These are phyloP conservation scores for Xylariomycetidae sp. DNA, from an alignment of 2,329 filamentous ascomycete genomes.

Conservation along the genomic window DNA sequence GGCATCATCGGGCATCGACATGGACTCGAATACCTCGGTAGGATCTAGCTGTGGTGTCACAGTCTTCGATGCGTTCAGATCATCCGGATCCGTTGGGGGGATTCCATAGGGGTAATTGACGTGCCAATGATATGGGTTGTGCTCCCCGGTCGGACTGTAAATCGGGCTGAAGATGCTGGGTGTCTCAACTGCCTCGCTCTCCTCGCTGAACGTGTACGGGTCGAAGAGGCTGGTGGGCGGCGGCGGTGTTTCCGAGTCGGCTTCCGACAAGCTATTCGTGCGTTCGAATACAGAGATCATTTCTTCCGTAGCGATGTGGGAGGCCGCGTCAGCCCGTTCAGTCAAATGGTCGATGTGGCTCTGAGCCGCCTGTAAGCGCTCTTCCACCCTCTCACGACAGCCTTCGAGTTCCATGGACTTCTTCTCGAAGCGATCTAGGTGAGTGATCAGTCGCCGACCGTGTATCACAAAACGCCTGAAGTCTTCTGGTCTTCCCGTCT, in stretches of 20 bases:
- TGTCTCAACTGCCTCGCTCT: constrained; percentile 22
- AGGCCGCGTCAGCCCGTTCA: constrained; percentile 31
- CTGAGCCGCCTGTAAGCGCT: too few relatives aligned
- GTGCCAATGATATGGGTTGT: constrained; percentile 33
- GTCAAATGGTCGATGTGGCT: constrained; percentile 38
- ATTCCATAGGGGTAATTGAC: constrained; percentile 27
- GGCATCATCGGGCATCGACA: constrained; percentile 25
- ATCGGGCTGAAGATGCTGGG: constrained; percentile 22
- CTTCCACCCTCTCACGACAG: constrained; percentile 32
- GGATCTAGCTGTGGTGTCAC: constrained; percentile 23
- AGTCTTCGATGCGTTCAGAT: constrained; percentile 17
- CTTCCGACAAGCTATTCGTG: constrained; percentile 41
- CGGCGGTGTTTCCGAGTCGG: constrained; percentile 35
- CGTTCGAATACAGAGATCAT: constrained; percentile 45
- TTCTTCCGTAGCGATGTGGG: constrained; percentile 25
- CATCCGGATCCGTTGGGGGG: constrained; percentile 16
- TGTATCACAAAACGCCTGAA: constrained; percentile 48
- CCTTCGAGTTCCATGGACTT: constrained; percentile 27
- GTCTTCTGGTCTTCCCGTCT: constrained; percentile 43
- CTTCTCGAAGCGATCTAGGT: constrained; percentile 34
- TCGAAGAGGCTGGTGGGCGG: constrained; percentile 28
- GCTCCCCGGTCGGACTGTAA: constrained; percentile 18
- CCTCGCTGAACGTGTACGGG: constrained; percentile 20
- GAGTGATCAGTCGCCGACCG: constrained; percentile 38
- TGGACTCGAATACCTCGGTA: constrained; percentile 25